These are phyloP conservation scores for Postia placenta DNA, from an alignment of 768 basidiomycete genomes.

Conservation along the genomic window DNA sequence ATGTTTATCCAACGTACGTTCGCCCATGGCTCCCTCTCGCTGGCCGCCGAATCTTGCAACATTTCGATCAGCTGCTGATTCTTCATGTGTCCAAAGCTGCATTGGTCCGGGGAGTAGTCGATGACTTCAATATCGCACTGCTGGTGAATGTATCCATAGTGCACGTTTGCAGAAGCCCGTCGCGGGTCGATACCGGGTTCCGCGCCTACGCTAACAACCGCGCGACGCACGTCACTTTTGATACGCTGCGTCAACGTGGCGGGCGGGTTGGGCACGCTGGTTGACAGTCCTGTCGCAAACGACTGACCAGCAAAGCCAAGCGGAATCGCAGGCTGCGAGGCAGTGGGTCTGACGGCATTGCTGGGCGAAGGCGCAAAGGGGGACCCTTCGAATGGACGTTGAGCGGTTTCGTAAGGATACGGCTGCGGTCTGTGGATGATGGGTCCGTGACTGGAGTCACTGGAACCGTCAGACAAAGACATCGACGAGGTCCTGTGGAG, in stretches of 20 bases:
- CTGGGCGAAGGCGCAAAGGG: not conserved
- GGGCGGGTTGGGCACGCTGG: not conserved
- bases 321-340: not conserved
- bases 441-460: not conserved
- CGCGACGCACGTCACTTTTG: slow-evolving; percentile 42
- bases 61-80: slow-evolving; percentile 51
- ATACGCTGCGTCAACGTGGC: slow-evolving; percentile 26
- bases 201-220: slow-evolving; percentile 42
- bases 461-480: not conserved
- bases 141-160: slow-evolving; percentile 48
- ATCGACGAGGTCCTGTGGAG: no score
- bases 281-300: no score
- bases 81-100: slow-evolving; percentile 42
- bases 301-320: no score
- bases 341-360: not conserved
- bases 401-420: not conserved
- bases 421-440: not conserved
- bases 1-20: slow-evolving; percentile 74
- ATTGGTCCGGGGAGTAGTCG: slow-evolving; percentile 52
- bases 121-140: slow-evolving; percentile 56
- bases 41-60: slow-evolving; percentile 35
- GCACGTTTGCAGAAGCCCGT: slow-evolving; percentile 41
- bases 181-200: slow-evolving; percentile 69
- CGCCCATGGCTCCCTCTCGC: slow-evolving; percentile 45
- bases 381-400: not conserved